phyloP scores from a whole-genome alignment of 2,329 filamentous ascomycete species.

The Ascochyta pisi region DNA sequence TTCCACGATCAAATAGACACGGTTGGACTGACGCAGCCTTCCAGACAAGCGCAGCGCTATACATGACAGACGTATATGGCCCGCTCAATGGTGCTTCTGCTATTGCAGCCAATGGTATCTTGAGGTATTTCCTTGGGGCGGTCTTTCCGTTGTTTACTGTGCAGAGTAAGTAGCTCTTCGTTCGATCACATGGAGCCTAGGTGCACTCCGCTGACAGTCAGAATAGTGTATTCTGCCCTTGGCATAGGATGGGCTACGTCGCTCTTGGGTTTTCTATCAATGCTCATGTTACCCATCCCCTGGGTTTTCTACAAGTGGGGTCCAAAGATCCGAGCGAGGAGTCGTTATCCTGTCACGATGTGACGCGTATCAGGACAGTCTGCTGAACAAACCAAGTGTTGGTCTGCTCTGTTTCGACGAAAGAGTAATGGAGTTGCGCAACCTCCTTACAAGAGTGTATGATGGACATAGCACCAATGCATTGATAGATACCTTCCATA shows the following conservation, averaged over 20 bases:
- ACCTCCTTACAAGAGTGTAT: background rate
- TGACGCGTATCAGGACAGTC: background rate
- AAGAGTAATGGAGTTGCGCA: background rate
- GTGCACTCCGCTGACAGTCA: background rate
- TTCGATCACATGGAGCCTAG: background rate
- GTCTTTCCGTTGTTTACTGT: constrained; percentile 47
- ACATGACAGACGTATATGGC: constrained; percentile 44
- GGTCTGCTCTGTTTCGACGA: background rate
- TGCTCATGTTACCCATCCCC: constrained; percentile 42
- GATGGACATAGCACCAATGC: too few species aligned
- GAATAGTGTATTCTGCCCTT: constrained; percentile 39
- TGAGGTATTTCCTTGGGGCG: constrained; percentile 48
- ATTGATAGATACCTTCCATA: too few species aligned
- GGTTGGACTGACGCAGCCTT: background rate
- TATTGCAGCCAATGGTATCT: constrained; percentile 48
- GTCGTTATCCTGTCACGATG: constrained; percentile 14
- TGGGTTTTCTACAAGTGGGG: constrained; percentile 38
- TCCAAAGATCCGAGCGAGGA: constrained; percentile 12
- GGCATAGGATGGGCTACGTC: constrained; percentile 50
- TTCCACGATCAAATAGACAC: background rate
- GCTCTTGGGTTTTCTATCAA: constrained; percentile 48
- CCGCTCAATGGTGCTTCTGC: constrained; percentile 43
- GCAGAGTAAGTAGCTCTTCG: constrained; percentile 35
- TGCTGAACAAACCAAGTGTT: background rate
- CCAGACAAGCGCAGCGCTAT: constrained; percentile 38